Evolutionary conservation across 345 rosid species (phyloP).

Genomic region (Camelina sativa): DNA sequence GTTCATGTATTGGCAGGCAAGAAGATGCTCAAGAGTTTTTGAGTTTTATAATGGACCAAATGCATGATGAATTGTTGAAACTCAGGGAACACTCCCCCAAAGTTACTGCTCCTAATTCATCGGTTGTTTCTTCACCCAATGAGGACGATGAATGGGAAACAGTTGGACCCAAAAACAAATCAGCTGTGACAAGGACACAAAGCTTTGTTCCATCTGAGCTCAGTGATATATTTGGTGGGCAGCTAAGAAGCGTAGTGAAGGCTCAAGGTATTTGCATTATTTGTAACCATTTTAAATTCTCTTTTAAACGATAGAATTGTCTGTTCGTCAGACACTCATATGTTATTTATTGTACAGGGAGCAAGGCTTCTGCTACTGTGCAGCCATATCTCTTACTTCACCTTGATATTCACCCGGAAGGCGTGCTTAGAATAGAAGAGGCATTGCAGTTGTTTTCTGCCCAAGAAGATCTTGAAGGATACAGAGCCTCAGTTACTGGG

Average conservation of each 20-base stretch:
- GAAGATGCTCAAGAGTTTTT: conserved; percentile 99
- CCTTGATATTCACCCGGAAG: conserved; percentile 82
- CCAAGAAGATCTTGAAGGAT: conserved; percentile 87
- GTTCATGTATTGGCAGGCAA: conserved; percentile 62
- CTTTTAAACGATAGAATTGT: background rate
- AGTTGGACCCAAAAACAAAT: conserved; percentile 90
- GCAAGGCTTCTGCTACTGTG: conserved; percentile 77
- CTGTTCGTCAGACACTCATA: conserved; percentile 16
- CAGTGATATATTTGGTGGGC: conserved; percentile 89
- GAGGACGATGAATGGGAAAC: conserved; percentile 98
- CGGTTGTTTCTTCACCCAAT: conserved; percentile 55
- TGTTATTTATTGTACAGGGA: conserved; percentile 57
- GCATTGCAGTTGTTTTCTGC: conserved; percentile 83
- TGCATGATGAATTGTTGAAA: conserved; percentile 86
- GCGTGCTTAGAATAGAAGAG: conserved; percentile 72
- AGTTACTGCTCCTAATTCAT: conserved; percentile 50
- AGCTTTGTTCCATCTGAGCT: conserved; percentile 75
- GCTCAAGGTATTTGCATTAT: conserved; percentile 58
- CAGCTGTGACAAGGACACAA: conserved; percentile 89
- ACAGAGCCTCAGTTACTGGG: conserved; percentile 74
- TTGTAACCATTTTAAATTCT: background rate
- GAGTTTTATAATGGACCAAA: conserved; percentile 89
- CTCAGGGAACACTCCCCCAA: conserved; percentile 55
- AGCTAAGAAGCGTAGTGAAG: conserved; percentile 78
- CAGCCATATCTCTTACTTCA: conserved; percentile 90